Percentiles rank a stretch among this genome's conserved stretches.
Conservation (phyloP, 2,329 filamentous ascomycete genomes). For the Pseudogymnoascus sp. region DNA sequence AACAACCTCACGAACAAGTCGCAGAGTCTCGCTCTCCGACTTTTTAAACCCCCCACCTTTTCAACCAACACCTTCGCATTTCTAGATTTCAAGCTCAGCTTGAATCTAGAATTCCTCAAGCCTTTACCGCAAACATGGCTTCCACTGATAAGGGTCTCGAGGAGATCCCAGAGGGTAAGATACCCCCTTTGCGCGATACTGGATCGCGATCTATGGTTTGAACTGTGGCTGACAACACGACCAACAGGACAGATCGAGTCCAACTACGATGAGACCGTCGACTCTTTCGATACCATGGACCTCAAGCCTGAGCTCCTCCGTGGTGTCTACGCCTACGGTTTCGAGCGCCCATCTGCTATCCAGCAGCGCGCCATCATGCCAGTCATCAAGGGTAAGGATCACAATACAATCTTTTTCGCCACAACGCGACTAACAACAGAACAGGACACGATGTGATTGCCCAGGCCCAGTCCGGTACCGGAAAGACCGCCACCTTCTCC, state of each 20-base stretch:
- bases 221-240: slow-evolving; percentile 19
- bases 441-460: slow-evolving; percentile 96
- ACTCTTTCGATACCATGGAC: slow-evolving; percentile 98
- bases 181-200: slow-evolving; percentile 8
- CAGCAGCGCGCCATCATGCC: slow-evolving; percentile 99
- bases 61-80: slow-evolving; percentile 29
- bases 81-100: slow-evolving; percentile 69
- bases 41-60: slow-evolving; percentile 21
- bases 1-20: slow-evolving; percentile 19
- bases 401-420: not conserved
- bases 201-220: not conserved
- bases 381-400: slow-evolving; percentile 87
- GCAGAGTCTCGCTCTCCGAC: slow-evolving; percentile 29
- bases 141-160: slow-evolving; percentile 89
- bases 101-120: slow-evolving; percentile 59
- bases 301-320: slow-evolving; percentile 95
- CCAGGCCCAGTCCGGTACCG: slow-evolving; percentile 98
- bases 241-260: slow-evolving; percentile 91
- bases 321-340: slow-evolving; percentile 99
- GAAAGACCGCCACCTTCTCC: slow-evolving; percentile 99
- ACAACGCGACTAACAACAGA: slow-evolving; percentile 18
- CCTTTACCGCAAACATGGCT: slow-evolving; percentile 83
- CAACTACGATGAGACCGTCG: slow-evolving; percentile 99
- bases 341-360: slow-evolving; percentile 98
- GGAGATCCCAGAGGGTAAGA: slow-evolving; percentile 91